These are phyloP conservation scores for Cocos nucifera DNA, from an alignment of 176 grass and related monocot species.

Conservation along the genomic window DNA sequence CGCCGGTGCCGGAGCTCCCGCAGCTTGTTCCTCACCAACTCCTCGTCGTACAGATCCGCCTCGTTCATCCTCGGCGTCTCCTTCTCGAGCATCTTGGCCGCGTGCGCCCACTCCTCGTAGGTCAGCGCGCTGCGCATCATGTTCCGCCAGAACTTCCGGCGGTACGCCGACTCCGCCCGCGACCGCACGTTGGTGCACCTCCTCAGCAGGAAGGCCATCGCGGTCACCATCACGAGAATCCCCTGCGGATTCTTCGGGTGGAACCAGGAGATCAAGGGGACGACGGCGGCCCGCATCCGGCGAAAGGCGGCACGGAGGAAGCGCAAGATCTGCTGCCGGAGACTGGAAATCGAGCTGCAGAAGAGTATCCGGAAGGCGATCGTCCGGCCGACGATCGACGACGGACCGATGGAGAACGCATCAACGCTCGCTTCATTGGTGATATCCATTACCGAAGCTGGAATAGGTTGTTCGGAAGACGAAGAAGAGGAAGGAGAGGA, in stretches of 20 bases:
- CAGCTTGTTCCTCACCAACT: slow-evolving; percentile 87
- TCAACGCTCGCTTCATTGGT: no score
- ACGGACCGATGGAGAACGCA: no score
- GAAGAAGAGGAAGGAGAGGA: no score
- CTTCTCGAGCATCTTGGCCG: slow-evolving; percentile 72
- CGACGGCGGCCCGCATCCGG: neutral
- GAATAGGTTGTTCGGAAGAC: no score
- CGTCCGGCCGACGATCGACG: no score
- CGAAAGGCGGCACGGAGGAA: neutral
- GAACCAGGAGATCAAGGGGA: neutral
- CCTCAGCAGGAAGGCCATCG: slow-evolving; percentile 33
- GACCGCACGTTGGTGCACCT: slow-evolving; percentile 36
- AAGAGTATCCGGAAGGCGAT: slow-evolving; percentile 1
- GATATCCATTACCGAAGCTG: no score
- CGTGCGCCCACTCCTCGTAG: slow-evolving; percentile 97
- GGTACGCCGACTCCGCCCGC: slow-evolving; percentile 67
- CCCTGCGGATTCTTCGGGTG: slow-evolving; percentile 14
- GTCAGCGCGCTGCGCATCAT: slow-evolving; percentile 86
- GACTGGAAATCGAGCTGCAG: slow-evolving; percentile 3
- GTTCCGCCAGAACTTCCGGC: slow-evolving; percentile 94
- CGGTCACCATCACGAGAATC: slow-evolving; percentile 14
- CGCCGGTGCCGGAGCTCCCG: slow-evolving; percentile 60
- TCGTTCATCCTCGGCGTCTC: slow-evolving; percentile 60
- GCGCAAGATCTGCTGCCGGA: neutral
- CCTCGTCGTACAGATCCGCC: slow-evolving; percentile 66